Conservation (phyloP, 257 asterid species). For the Linderniella brevidens region DNA sequence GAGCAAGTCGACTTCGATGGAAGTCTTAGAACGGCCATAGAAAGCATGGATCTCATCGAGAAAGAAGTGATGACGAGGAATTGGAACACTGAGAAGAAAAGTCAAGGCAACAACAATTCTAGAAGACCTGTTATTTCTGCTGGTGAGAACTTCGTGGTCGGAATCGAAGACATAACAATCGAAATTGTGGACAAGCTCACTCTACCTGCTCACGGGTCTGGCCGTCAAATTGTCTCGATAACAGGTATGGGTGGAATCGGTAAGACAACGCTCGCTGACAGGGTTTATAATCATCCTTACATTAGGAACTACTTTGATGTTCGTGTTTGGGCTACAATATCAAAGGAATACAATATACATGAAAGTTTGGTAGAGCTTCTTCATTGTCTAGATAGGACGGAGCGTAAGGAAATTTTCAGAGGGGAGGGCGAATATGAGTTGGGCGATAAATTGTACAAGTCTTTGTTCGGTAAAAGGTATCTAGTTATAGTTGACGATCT, state of each 20-base stretch:
- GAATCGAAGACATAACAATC: no score
- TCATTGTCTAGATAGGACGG: background rate
- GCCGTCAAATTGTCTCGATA: no score
- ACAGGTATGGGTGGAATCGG: constrained; percentile 1
- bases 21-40: no score
- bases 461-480: background rate
- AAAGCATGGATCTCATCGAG: no score
- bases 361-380: background rate
- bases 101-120: no score
- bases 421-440: background rate
- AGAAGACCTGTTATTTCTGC: no score
- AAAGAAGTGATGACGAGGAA: no score
- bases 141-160: no score
- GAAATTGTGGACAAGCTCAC: no score
- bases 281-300: background rate
- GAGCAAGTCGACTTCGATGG: no score
- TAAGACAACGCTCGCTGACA: background rate
- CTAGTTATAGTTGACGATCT: background rate
- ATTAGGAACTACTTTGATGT: background rate
- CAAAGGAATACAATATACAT: background rate
- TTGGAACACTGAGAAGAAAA: no score
- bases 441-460: background rate
- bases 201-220: no score
- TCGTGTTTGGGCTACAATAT: background rate
- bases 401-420: background rate